Evolutionary conservation across 495 filamentous ascomycete species (phyloP).

Genomic region (Parathielavia hyrcaniae): DNA sequence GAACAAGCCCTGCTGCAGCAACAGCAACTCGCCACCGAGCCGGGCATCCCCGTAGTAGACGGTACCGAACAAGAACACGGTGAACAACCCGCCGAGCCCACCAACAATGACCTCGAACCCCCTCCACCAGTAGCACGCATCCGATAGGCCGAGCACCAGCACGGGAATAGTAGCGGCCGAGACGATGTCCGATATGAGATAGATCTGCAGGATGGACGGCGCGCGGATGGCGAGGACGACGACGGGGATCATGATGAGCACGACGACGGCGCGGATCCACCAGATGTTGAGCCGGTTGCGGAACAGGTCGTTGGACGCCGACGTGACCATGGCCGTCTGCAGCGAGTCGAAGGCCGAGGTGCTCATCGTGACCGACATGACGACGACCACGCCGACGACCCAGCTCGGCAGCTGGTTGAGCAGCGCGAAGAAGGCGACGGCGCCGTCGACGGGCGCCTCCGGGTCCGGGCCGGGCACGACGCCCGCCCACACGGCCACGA

Average conservation of each 20-base stretch:
- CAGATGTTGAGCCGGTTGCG: slow-evolving; percentile 65
- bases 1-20: slow-evolving; percentile 65
- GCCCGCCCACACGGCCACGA: slow-evolving; percentile 69
- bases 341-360: slow-evolving; percentile 69
- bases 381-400: slow-evolving; percentile 67
- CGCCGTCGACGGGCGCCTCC: slow-evolving; percentile 49
- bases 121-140: slow-evolving; percentile 61
- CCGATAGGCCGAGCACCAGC: slow-evolving; percentile 57
- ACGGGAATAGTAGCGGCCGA: slow-evolving; percentile 64
- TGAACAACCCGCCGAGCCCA: slow-evolving; percentile 63
- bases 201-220: slow-evolving; percentile 67
- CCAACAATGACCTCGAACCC: slow-evolving; percentile 69
- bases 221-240: slow-evolving; percentile 64
- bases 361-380: slow-evolving; percentile 67
- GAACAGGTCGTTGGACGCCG: slow-evolving; percentile 70
- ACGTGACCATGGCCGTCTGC: slow-evolving; percentile 71
- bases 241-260: slow-evolving; percentile 62
- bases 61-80: slow-evolving; percentile 68
- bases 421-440: slow-evolving; percentile 65
- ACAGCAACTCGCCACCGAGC: slow-evolving; percentile 57
- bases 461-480: slow-evolving; percentile 46
- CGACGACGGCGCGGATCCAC: slow-evolving; percentile 57
- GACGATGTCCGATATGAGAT: slow-evolving; percentile 67
- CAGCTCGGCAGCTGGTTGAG: slow-evolving; percentile 62
- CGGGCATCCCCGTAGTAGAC: slow-evolving; percentile 60